These are phyloP conservation scores for Phytophthora megakarya DNA, from an alignment of 352 stramenopile species.

Conservation along the genomic window DNA sequence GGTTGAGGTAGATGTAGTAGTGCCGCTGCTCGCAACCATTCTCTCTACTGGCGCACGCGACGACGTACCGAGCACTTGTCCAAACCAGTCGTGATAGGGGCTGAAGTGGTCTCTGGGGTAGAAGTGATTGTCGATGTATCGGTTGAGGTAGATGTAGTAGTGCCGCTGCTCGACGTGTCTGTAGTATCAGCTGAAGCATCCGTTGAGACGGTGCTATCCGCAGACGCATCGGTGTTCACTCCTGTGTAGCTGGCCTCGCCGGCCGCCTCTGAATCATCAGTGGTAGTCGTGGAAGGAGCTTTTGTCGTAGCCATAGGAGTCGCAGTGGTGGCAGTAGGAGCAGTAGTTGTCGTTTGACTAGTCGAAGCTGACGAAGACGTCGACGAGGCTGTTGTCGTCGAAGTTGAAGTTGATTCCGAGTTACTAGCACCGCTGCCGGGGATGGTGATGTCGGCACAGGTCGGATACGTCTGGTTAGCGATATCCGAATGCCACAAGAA, in stretches of 20 bases:
- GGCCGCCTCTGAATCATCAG: conserved; percentile 20
- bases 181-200: conserved; percentile 9
- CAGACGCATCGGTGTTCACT: neutral
- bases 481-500: conserved; percentile 44
- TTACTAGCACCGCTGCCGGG: conserved; percentile 25
- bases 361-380: conserved; percentile 10
- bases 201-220: neutral
- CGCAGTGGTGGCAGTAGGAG: conserved; percentile 4
- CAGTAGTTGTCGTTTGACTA: conserved; percentile 1
- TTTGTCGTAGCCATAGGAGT: conserved; percentile 1
- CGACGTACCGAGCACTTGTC: conserved; percentile 24
- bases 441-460: conserved; percentile 39
- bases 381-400: neutral
- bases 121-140: neutral
- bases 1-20: conserved; percentile 1
- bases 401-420: conserved; percentile 2
- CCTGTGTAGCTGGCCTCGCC: conserved; percentile 17
- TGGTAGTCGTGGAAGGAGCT: conserved; percentile 10
- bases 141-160: conserved; percentile 1
- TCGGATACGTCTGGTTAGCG: conserved; percentile 40
- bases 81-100: neutral
- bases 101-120: conserved; percentile 6
- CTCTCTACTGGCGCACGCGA: conserved; percentile 6
- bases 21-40: neutral
- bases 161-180: neutral